Base-by-base conservation (phyloP, 257 asterid genomes). In the Thymus mandschuricus region DNA sequence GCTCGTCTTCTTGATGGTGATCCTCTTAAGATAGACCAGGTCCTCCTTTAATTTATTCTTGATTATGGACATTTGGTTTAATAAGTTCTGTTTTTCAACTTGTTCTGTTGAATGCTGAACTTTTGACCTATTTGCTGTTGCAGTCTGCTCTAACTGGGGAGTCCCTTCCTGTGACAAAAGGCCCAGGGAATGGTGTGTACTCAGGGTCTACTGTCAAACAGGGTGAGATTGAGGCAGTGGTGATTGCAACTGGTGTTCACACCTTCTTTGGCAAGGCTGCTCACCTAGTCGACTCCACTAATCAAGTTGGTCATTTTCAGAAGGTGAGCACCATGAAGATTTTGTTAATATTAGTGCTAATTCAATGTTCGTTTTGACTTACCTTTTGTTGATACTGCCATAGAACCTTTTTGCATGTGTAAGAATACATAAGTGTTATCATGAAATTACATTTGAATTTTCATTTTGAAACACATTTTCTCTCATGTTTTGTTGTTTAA, bases 201-300 rank as follows among this genome's bases (percentile, higher is more conserved):
- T 87, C 97, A 1, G 97, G 97, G 6, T 91, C 97, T 56, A 91
- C 96, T 21, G 88, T 88, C 72, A 91, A 87, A 73, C 97, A 91
- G 69, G 97, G 97, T 3, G 97, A 91, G 82, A 84, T 91, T 48
- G 97, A 89, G 8, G 97, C 96, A 1, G 68, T 91, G 63, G 96
- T 91, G 60, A 87, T 89, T 59, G 96, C 96, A 64, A 91, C 97
- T 1, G 97, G 97, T 33, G 87, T 91, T 38, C 95, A 84, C 69
- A 91, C 95, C 45, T 91, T 87, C 78, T 91, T 91, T 52, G 97
- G 97, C 13, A 89, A 91, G 82, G 95, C 96, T 66, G 96, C 97
- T 29, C 97, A 91, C 74, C 84, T 91, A 33, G 97, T 91, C 1
- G 96, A 91, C 73, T 78, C 87, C 68, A 91, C 97, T 38, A 86